phyloP scores from a whole-genome alignment of 2,329 filamentous ascomycete species.

The Penicillium sp. region DNA sequence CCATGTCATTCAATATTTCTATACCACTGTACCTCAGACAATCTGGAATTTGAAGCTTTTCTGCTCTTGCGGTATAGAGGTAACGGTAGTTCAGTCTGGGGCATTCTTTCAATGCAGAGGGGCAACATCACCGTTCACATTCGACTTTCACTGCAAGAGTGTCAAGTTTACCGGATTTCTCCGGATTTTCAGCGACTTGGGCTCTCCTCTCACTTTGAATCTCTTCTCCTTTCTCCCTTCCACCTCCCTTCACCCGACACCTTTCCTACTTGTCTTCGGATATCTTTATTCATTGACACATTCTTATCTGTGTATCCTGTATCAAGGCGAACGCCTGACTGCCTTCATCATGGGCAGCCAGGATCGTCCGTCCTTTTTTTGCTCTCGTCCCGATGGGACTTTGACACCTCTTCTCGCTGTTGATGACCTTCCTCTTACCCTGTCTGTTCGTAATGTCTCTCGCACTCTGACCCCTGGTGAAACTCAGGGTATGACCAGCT shows the following conservation, averaged over 20 bases:
- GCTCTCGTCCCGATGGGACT: conserved; percentile 41
- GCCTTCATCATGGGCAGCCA: conserved; percentile 21
- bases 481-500: conserved; percentile 44
- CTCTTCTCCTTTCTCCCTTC: conserved; percentile 7
- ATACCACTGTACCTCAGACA: too few species aligned
- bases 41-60: neutral
- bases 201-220: neutral
- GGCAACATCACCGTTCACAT: neutral
- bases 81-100: neutral
- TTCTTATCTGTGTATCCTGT: neutral
- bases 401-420: conserved; percentile 45
- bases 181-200: neutral
- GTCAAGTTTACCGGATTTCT: neutral
- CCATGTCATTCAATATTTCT: neutral
- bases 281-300: neutral
- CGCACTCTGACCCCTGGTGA: conserved; percentile 36
- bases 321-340: neutral
- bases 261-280: neutral
- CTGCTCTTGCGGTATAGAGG: neutral
- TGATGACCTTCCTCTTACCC: conserved; percentile 43
- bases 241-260: conserved; percentile 1
- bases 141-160: neutral
- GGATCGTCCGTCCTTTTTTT: conserved; percentile 42
- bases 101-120: neutral
- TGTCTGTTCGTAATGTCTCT: conserved; percentile 40